phyloP scores from a whole-genome alignment of 306 rosid genomes.

The Begonia fuchsioides region DNA sequence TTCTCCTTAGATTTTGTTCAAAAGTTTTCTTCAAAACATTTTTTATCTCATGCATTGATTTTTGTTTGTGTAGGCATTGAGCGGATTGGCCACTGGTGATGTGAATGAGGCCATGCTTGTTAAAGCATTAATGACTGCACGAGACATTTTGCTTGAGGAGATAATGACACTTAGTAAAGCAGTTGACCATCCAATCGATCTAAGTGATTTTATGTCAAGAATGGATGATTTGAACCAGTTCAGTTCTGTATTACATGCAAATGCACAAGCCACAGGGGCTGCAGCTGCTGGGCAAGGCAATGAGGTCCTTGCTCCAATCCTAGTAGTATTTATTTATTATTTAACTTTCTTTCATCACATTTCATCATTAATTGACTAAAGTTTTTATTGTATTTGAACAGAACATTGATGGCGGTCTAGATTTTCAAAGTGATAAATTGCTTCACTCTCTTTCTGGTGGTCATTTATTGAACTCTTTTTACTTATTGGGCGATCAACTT shows the following conservation, averaged over 20 bases:
- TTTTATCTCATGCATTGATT: slow-evolving; percentile 13
- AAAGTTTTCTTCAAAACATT: background rate
- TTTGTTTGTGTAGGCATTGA: slow-evolving; percentile 22
- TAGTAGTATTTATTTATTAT: slow-evolving; percentile 6
- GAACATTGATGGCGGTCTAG: slow-evolving; percentile 28
- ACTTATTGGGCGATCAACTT: slow-evolving; percentile 61
- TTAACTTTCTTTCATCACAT: background rate
- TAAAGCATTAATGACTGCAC: slow-evolving; percentile 57
- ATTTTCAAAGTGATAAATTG: slow-evolving; percentile 28
- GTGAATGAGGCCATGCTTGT: slow-evolving; percentile 31
- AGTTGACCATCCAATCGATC: slow-evolving; percentile 39
- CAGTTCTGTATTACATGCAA: slow-evolving; percentile 22
- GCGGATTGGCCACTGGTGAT: slow-evolving; percentile 25
- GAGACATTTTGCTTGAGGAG: slow-evolving; percentile 66
- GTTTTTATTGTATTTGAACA: slow-evolving; percentile 9
- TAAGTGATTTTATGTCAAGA: slow-evolving; percentile 47
- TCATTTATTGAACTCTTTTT: slow-evolving; percentile 30
- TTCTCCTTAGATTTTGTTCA: no score
- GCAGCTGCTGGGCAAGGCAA: slow-evolving; percentile 50
- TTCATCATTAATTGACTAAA: background rate
- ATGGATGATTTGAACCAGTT: slow-evolving; percentile 39
- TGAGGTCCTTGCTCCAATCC: slow-evolving; percentile 54
- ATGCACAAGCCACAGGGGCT: slow-evolving; percentile 18
- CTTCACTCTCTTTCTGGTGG: slow-evolving; percentile 27
- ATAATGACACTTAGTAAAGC: slow-evolving; percentile 52